Evolutionary conservation across 2,329 filamentous ascomycete genomes (phyloP).

Genomic region (Coniochaeta sp.): DNA sequence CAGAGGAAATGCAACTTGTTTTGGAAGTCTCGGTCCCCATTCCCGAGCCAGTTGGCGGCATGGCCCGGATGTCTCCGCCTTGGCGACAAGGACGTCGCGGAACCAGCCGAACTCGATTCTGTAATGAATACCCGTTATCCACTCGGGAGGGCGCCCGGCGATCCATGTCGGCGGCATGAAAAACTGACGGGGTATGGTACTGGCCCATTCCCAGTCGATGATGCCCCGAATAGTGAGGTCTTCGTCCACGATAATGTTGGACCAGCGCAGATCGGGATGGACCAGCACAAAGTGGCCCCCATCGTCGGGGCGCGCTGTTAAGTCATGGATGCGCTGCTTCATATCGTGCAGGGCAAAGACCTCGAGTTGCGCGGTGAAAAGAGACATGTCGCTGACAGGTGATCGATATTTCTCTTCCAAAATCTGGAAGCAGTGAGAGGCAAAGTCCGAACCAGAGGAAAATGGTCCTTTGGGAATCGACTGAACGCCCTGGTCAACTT

Average conservation of each 20-base stretch:
- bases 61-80: too few species aligned
- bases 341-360: slow-evolving; percentile 8
- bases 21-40: too few species aligned
- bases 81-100: too few species aligned
- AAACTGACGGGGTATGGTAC: slow-evolving; percentile 6
- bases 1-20: too few species aligned
- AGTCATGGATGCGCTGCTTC: slow-evolving; percentile 9
- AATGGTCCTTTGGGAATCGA: slow-evolving; percentile 2
- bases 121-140: too few species aligned
- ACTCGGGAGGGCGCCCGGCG: neutral
- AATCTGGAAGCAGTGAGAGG: slow-evolving; percentile 5
- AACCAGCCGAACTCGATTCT: too few species aligned
- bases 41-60: too few species aligned
- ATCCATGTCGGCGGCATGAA: slow-evolving; percentile 9
- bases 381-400: slow-evolving; percentile 6
- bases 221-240: slow-evolving; percentile 14
- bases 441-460: slow-evolving; percentile 7
- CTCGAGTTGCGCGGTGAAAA: slow-evolving; percentile 4
- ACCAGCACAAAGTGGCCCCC: slow-evolving; percentile 12
- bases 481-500: slow-evolving; percentile 5
- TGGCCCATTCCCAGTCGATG: slow-evolving; percentile 20
- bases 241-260: slow-evolving; percentile 18
- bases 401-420: slow-evolving; percentile 5
- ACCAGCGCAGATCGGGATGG: slow-evolving; percentile 14
- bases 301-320: slow-evolving; percentile 5